phyloP scores from a whole-genome alignment of 2,329 filamentous ascomycete species.

The Sporothrix dimorphospora region DNA sequence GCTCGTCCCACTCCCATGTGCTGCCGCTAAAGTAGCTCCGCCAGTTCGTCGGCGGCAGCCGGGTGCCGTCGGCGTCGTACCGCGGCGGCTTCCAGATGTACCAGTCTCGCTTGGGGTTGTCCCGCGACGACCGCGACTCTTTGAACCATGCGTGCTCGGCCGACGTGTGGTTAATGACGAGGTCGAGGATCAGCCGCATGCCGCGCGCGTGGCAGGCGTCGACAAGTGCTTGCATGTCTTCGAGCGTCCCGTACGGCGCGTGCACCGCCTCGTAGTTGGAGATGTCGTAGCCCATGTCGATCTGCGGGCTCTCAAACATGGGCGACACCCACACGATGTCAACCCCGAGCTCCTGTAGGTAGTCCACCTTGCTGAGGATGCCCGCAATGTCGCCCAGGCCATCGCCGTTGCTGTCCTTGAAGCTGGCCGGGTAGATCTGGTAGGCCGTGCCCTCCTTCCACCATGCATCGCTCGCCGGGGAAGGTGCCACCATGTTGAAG shows the following conservation, averaged over 20 bases:
- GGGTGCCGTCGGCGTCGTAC: constrained; percentile 58
- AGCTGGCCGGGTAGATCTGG: constrained; percentile 59
- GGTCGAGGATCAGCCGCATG: constrained; percentile 64
- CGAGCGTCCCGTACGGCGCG: constrained; percentile 63
- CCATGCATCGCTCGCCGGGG: constrained; percentile 27
- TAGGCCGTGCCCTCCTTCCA: constrained; percentile 36
- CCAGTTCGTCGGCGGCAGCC: constrained; percentile 78
- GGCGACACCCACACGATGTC: constrained; percentile 64
- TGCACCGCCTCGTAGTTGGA: constrained; percentile 62
- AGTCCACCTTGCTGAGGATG: constrained; percentile 66
- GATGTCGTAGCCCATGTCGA: constrained; percentile 67
- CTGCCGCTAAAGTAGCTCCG: constrained; percentile 62
- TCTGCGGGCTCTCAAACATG: constrained; percentile 57
- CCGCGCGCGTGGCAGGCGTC: constrained; percentile 61
- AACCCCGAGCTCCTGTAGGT: constrained; percentile 63
- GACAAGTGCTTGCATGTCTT: constrained; percentile 66
- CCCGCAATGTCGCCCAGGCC: constrained; percentile 69
- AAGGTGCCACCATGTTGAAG: constrained; percentile 11
- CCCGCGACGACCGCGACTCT: constrained; percentile 63
- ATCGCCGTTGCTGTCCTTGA: constrained; percentile 60
- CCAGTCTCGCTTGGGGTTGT: constrained; percentile 67
- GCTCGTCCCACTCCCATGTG: constrained; percentile 72
- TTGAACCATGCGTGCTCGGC: constrained; percentile 73
- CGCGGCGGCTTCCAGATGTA: constrained; percentile 43
- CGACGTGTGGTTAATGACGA: constrained; percentile 79